Conservation (phyloP, 1,284 basidiomycete species). For the Cryptococcus sp. region DNA sequence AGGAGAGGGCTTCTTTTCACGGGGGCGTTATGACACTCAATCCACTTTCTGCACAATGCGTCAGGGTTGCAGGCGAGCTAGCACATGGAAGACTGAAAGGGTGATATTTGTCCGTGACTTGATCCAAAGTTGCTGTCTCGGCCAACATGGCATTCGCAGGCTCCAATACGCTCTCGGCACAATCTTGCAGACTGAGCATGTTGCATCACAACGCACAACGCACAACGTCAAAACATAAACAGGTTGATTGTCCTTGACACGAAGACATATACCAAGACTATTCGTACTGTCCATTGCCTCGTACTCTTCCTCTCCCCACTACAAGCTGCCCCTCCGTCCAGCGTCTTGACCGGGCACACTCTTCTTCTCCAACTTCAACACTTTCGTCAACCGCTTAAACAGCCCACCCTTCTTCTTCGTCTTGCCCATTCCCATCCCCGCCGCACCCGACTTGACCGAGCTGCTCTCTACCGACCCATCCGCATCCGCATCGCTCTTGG, state of each 20-base stretch:
- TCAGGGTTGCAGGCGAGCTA: neutral
- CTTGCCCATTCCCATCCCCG: constrained; percentile 2
- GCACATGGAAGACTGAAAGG: too few relatives aligned
- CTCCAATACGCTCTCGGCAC: too few relatives aligned
- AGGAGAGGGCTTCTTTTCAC: neutral
- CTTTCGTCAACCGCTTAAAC: constrained; percentile 26
- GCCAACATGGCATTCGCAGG: too few relatives aligned
- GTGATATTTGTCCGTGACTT: too few relatives aligned
- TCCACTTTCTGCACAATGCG: constrained; percentile 3
- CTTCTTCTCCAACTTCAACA: constrained; percentile 26
- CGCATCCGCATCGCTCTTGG: constrained; percentile 26
- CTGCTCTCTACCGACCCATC: constrained; percentile 19
- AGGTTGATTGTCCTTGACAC: too few relatives aligned
- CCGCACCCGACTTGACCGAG: constrained; percentile 9
- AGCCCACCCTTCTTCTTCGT: constrained; percentile 20
- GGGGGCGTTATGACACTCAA: constrained; percentile 9
- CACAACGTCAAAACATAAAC: too few relatives aligned
- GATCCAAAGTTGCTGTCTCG: too few relatives aligned
- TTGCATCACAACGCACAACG: too few relatives aligned
- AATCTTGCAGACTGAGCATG: too few relatives aligned
- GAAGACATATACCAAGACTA: too few relatives aligned
- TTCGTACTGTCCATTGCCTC: too few relatives aligned
- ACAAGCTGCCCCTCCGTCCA: constrained; percentile 3
- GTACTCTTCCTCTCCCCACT: neutral
- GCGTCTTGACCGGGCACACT: constrained; percentile 6